Evolutionary conservation across 2,329 filamentous ascomycete species (phyloP), one percentile per base, ranked within the genome.

Genomic region (Huntiella decipiens): DNA sequence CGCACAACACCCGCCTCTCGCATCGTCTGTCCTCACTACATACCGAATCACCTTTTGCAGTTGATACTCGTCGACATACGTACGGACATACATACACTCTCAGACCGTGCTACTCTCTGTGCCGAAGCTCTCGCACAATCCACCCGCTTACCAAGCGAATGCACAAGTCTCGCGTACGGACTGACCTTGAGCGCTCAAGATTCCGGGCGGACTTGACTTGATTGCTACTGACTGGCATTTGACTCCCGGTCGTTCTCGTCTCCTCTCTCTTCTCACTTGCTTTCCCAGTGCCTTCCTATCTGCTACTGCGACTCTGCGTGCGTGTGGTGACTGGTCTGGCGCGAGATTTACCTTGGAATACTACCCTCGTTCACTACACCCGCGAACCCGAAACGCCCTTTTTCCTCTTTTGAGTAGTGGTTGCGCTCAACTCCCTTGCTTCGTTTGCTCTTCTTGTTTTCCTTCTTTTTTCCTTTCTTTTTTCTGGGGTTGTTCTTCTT

Each of bases 361-460:
- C 22, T 16, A 35, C 28, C 31, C 11, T 28, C 40, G 16, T 33
- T 34, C 13, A 31, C 13, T 43, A 34, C 22, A 28, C 40, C 40
- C 40, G 40, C 40, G 40, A 43, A 43, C 31, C 22, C 13, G 40
- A 43, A 43, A 34, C 15, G 31, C 28, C 38, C 13, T 16, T 41
- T 19, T 33, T 44, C 31, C 17, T 38, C 35, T 43, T 40, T 41
- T 15, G 13, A 43, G 33, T 47, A 41, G 32, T 44, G 33, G 32
- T 44, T 35, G 32, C 42, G 42, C 31, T 44, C 36, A 34, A 16
- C 36, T 39, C 38, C 16, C 37, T 12, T 39, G 12, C 22, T 28
- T 39, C 22, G 15, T 37, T 34, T 43, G 33, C 35, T 13, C 22
- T 44, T 35, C 16, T 32, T 16, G n/a, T 13, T 48, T 35, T 43